Conservation (phyloP, 768 basidiomycete genomes). For the Termitomyces heimii region DNA sequence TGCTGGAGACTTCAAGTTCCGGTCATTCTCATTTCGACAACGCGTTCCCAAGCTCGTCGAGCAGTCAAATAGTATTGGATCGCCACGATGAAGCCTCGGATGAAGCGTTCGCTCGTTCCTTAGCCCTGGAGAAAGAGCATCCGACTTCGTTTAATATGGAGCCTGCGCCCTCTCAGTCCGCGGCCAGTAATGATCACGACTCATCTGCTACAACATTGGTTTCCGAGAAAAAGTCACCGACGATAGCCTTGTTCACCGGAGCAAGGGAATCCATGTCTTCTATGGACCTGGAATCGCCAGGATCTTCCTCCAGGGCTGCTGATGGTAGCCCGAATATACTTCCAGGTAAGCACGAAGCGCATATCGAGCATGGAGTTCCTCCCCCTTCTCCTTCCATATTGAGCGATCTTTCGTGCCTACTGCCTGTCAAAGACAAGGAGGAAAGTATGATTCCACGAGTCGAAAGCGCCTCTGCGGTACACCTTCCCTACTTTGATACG, state of each 20-base stretch:
- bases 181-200: background rate
- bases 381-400: background rate
- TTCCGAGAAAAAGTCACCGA: background rate
- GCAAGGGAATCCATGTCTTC: background rate
- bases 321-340: background rate
- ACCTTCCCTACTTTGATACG: background rate
- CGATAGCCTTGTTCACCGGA: background rate
- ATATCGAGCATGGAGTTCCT: background rate
- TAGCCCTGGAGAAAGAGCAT: background rate
- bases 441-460: background rate
- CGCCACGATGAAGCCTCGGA: background rate
- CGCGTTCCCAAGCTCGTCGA: conserved; percentile 19
- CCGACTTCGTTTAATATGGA: background rate
- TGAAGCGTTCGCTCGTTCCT: conserved; percentile 15
- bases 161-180: background rate
- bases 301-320: background rate
- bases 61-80: background rate
- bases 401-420: background rate
- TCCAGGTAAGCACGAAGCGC: background rate
- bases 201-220: background rate
- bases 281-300: background rate
- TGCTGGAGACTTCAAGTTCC: conserved; percentile 11
- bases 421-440: background rate
- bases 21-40: background rate
- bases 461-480: background rate